Percentiles rank a stretch among this genome's conserved stretches.
These are phyloP conservation scores for Phytophthora cactorum DNA, from an alignment of 352 stramenopile genomes.

Conservation along the genomic window DNA sequence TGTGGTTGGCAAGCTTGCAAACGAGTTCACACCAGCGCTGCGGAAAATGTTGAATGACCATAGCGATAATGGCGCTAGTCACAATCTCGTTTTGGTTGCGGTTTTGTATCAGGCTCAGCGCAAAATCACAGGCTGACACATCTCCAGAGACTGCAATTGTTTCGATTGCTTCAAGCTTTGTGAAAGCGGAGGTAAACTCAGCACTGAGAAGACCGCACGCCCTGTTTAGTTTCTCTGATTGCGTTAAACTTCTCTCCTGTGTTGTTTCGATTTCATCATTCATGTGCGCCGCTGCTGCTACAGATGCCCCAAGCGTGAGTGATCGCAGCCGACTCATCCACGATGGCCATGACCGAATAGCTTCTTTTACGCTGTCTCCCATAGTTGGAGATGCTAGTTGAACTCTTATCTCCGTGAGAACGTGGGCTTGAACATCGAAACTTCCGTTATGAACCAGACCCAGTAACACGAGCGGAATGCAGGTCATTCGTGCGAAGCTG, in stretches of 20 bases:
- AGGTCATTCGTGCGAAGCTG: conserved; percentile 61
- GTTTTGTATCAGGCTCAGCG: conserved; percentile 63
- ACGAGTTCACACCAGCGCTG: conserved; percentile 52
- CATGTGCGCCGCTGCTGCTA: conserved; percentile 17
- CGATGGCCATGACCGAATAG: conserved; percentile 74
- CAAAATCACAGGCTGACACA: conserved; percentile 56
- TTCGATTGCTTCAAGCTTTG: conserved; percentile 66
- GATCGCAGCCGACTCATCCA: conserved; percentile 65
- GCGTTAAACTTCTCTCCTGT: conserved; percentile 25
- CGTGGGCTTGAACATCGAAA: conserved; percentile 52
- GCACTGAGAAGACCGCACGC: conserved; percentile 63
- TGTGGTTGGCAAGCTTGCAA: conserved; percentile 54
- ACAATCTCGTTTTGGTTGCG: conserved; percentile 44
- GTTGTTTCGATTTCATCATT: conserved; percentile 8
- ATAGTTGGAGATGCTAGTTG: conserved; percentile 50
- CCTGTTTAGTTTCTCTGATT: conserved; percentile 56
- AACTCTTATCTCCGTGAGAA: conserved; percentile 63
- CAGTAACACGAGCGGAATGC: conserved; percentile 63
- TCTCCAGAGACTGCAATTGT: conserved; percentile 53
- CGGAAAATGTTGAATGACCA: conserved; percentile 60
- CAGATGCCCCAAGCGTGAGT: conserved; percentile 32
- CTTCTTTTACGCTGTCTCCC: conserved; percentile 65
- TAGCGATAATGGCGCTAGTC: conserved; percentile 55
- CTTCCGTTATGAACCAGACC: conserved; percentile 53
- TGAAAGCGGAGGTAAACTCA: conserved; percentile 41